Evolutionary conservation across 257 asterid species (phyloP).

Genomic region (Penstemon eatonii): DNA sequence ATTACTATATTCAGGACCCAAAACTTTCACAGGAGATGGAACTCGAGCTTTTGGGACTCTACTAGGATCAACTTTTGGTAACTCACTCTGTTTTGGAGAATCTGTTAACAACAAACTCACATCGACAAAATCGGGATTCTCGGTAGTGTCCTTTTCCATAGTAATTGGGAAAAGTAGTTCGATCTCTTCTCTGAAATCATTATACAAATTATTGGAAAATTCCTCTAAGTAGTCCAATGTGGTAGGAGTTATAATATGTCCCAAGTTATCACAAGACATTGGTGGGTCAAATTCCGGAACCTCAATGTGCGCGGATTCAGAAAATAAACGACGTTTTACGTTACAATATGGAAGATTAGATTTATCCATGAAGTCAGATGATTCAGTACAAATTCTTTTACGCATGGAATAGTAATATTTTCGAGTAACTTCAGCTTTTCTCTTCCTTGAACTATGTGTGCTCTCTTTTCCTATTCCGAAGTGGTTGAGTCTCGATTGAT

Average conservation of each 20-base stretch:
- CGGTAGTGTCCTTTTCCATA: conserved; percentile 44
- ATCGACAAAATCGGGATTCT: conserved; percentile 52
- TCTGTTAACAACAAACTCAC: conserved; percentile 59
- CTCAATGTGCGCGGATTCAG: conserved; percentile 23
- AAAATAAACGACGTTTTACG: not conserved
- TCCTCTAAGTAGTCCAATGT: conserved; percentile 42
- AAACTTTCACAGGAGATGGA: conserved; percentile 37
- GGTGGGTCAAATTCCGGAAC: conserved; percentile 33
- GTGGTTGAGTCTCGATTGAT: conserved; percentile 37
- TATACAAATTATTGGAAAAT: conserved; percentile 42
- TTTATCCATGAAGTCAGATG: conserved; percentile 36
- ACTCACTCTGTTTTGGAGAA: conserved; percentile 43
- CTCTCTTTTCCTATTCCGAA: conserved; percentile 40
- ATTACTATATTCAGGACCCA: conserved; percentile 59
- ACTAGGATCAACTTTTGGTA: conserved; percentile 26
- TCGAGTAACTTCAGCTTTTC: conserved; percentile 59
- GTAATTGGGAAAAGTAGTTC: conserved; percentile 35
- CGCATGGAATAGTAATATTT: conserved; percentile 61
- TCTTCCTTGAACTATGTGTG: conserved; percentile 42
- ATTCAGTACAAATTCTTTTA: conserved; percentile 57
- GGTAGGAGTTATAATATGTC: conserved; percentile 33
- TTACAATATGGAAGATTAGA: conserved; percentile 24
- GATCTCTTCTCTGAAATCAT: conserved; percentile 46
- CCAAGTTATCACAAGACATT: conserved; percentile 27
- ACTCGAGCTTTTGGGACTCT: conserved; percentile 32